Evolutionary conservation across 2,329 filamentous ascomycete genomes (phyloP).

Genomic region (Exophiala sideris): DNA sequence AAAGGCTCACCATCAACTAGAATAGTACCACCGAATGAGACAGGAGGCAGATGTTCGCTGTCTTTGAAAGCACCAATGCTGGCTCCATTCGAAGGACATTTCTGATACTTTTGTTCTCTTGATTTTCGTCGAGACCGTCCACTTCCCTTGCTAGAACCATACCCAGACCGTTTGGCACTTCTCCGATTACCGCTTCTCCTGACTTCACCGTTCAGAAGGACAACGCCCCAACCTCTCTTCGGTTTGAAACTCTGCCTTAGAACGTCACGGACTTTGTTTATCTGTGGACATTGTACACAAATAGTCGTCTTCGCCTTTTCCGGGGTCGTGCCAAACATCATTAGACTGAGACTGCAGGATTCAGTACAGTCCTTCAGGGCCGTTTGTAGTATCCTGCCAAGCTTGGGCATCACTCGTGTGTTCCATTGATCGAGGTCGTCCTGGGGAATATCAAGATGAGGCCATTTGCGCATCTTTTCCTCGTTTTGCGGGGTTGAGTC

Average conservation of each 20-base stretch:
- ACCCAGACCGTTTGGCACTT: conserved; percentile 24
- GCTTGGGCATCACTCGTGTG: conserved; percentile 53
- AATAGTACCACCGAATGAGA: conserved; percentile 85
- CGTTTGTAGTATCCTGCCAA: conserved; percentile 58
- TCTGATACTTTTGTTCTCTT: conserved; percentile 71
- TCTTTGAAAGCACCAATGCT: conserved; percentile 90
- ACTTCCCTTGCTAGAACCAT: conserved; percentile 13
- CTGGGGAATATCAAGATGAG: conserved; percentile 52
- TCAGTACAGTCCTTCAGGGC: conserved; percentile 58
- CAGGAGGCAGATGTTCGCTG: conserved; percentile 80
- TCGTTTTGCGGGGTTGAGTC: conserved; percentile 4
- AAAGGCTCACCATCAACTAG: conserved; percentile 79
- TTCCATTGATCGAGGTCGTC: conserved; percentile 59
- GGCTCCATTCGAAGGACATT: conserved; percentile 75
- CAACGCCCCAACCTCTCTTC: conserved; percentile 55
- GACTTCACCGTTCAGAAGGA: conserved; percentile 59
- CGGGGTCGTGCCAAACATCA: conserved; percentile 57
- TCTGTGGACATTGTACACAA: conserved; percentile 55
- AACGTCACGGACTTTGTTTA: conserved; percentile 55
- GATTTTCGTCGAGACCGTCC: conserved; percentile 15
- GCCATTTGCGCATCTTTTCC: conserved; percentile 42
- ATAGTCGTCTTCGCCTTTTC: conserved; percentile 60
- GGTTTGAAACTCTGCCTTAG: conserved; percentile 58
- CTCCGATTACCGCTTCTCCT: conserved; percentile 47
- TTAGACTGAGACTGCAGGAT: conserved; percentile 59